phyloP scores from a whole-genome alignment of 768 basidiomycete species.

The Rhodocollybia butyracea region DNA sequence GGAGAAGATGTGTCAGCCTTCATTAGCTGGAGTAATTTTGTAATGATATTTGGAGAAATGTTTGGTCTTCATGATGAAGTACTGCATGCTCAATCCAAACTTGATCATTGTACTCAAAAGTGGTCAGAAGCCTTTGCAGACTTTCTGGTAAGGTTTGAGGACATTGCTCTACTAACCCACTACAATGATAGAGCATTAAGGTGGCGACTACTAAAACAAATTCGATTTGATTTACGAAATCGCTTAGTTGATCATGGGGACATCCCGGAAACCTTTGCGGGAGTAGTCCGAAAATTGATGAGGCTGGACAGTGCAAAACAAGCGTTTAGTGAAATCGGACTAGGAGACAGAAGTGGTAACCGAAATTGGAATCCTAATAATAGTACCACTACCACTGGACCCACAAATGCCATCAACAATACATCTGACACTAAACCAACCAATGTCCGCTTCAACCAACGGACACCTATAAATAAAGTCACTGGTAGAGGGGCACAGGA shows the following conservation, averaged over 20 bases:
- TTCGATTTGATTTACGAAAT: not conserved
- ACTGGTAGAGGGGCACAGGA: too few species aligned
- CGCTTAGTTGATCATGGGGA: too few species aligned
- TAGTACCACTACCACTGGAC: not conserved
- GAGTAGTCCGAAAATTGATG: not conserved
- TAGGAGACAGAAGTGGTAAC: too few species aligned
- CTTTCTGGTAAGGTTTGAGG: too few species aligned
- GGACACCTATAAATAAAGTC: too few species aligned
- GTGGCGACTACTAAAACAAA: not conserved
- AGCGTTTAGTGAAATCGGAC: too few species aligned
- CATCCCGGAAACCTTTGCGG: not conserved
- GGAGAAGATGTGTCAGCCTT: not conserved
- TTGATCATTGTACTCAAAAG: not conserved
- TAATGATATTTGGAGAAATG: not conserved
- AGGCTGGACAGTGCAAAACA: not conserved
- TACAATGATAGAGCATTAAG: not conserved
- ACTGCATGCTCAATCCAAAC: not conserved
- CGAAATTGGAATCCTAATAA: not conserved
- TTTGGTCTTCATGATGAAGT: not conserved
- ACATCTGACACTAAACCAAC: too few species aligned
- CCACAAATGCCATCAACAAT: too few species aligned
- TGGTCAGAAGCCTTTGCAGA: not conserved
- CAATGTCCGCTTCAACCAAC: too few species aligned
- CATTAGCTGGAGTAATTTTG: not conserved
- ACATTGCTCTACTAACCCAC: not conserved